Evolutionary conservation across 371 early-diverging fungal species (phyloP), one percentile per base, ranked within the genome.

Genomic region (Mortierella polycephala): DNA sequence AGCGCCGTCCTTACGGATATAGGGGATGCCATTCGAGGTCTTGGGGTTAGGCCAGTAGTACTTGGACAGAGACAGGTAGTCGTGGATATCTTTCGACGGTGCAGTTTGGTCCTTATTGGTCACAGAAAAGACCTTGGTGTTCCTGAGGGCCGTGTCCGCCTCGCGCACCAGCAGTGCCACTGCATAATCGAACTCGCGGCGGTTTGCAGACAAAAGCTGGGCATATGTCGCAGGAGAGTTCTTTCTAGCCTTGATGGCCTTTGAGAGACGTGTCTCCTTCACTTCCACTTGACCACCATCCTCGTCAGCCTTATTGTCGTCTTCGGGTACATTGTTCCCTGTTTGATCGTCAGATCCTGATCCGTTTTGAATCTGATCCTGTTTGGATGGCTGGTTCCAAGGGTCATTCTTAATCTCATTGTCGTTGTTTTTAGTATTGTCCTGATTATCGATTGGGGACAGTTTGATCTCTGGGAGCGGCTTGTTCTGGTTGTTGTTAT

Each of bases 11-110:
- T 54, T 56, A 44, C 83, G 81, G n/a, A 81, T 65, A 61, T 86
- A 87, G 13, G 87, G 87, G 23, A 86, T 64, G 1, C 84, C 83
- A 44, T 75, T 56, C 10, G 75, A 51, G 16, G 54, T 53, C 14
- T 71, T 69, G 20, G 59, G 58, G 61, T 84, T 75, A 2, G 86
- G 86, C 87, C 86, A 87, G 66, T 70, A 87, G 68, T 86, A 83
- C 42, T 83, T 74, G 9, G 86, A 85, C 44, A 87, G 81, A 12
- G 88, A 86, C 52, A 83, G 70, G 70, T 85, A 89, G 67, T 89
- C 87, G 63, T 89, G 87, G 21, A 58, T 64, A 50, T 85, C 82
- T 14, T 72, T 68, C 14, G 84, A 83, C 0, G 86, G 85, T 5
- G 82, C 72, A 16, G 74, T 62, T 39, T 70, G 71, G 44, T 68